Conservation (phyloP, 441 rosid species). For the Viola pubescens region DNA sequence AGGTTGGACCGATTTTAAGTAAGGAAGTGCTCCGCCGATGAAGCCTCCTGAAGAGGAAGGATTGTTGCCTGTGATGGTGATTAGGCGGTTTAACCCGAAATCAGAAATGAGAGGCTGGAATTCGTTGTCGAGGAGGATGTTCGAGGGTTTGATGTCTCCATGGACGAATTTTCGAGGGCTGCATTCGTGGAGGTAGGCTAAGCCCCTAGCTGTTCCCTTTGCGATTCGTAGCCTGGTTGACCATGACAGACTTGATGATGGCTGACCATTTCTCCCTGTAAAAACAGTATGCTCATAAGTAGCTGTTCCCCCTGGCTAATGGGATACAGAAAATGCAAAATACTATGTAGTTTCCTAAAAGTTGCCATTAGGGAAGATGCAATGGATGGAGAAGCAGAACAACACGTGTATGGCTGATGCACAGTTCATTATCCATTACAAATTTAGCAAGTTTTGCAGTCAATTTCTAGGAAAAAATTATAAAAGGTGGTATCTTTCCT, state of each 20-base stretch:
- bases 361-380: neutral
- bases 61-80: slow-evolving; percentile 56
- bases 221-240: slow-evolving; percentile 69
- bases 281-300: neutral
- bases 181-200: slow-evolving; percentile 96
- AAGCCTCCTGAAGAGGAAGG: slow-evolving; percentile 74
- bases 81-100: slow-evolving; percentile 68
- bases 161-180: slow-evolving; percentile 86
- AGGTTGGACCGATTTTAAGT: slow-evolving; percentile 48
- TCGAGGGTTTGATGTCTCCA: slow-evolving; percentile 79
- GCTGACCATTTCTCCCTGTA: slow-evolving; percentile 80
- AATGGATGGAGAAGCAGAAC: neutral
- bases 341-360: neutral
- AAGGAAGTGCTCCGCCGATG: slow-evolving; percentile 73
- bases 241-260: slow-evolving; percentile 77
- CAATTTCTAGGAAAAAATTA: too few species aligned
- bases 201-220: slow-evolving; percentile 78
- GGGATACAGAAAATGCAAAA: neutral
- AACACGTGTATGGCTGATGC: too few species aligned
- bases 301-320: neutral
- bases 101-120: slow-evolving; percentile 68
- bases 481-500: too few species aligned
- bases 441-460: too few species aligned
- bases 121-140: slow-evolving; percentile 72
- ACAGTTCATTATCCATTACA: too few species aligned